Evolutionary conservation across 1,284 basidiomycete genomes (phyloP).

Genomic region (Mycena citricolor): DNA sequence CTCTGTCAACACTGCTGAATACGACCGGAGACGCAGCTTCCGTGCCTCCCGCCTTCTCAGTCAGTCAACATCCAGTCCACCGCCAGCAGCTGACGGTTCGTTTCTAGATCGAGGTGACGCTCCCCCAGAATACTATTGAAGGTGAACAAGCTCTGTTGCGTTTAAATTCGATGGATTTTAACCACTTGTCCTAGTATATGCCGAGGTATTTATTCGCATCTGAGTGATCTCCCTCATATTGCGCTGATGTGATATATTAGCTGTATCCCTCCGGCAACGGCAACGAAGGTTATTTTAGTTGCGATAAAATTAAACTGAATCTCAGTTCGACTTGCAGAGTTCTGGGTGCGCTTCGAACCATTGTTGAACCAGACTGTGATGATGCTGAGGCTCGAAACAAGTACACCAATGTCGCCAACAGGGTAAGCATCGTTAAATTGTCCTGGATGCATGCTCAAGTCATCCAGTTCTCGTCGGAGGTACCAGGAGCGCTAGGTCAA

Average conservation of each 20-base stretch:
- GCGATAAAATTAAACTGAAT: too few species aligned
- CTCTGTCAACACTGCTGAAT: slow-evolving; percentile 60
- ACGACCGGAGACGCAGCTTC: slow-evolving; percentile 63
- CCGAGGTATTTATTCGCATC: slow-evolving; percentile 64
- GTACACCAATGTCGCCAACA: slow-evolving; percentile 73
- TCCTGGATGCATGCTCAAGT: too few species aligned
- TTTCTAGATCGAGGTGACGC: slow-evolving; percentile 61
- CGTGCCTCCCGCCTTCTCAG: slow-evolving; percentile 70
- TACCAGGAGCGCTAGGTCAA: too few species aligned
- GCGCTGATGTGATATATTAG: slow-evolving; percentile 1
- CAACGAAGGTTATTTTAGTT: slow-evolving; percentile 63
- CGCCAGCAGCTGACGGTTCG: too few species aligned
- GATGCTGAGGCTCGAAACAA: too few species aligned
- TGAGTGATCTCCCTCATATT: neutral
- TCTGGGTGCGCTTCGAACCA: too few species aligned
- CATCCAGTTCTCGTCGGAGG: too few species aligned
- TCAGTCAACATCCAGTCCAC: too few species aligned
- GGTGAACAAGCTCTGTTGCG: neutral
- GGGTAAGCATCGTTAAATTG: too few species aligned
- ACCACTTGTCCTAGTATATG: slow-evolving; percentile 51
- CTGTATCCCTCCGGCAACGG: slow-evolving; percentile 62
- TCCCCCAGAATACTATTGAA: slow-evolving; percentile 66
- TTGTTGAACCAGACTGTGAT: too few species aligned
- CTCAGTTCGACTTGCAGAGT: too few species aligned
- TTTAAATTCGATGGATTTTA: neutral